Conservation (phyloP, 306 rosid species). For the Corylus avellana region DNA sequence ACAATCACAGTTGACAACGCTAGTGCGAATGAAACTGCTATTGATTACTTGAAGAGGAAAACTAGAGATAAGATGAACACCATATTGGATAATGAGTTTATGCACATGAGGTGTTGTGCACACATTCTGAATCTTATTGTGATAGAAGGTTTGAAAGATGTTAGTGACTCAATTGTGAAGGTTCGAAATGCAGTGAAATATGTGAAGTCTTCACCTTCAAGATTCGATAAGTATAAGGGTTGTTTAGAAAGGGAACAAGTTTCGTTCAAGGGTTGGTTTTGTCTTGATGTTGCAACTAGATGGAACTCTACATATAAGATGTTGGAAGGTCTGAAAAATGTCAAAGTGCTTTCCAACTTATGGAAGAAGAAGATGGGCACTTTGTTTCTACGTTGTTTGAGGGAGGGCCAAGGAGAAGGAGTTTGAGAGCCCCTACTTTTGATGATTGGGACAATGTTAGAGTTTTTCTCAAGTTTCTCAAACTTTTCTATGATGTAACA, state of each 20-base stretch:
- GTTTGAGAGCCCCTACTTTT: neutral
- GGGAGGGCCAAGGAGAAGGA: neutral
- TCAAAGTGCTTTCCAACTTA: too few species aligned
- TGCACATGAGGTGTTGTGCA: neutral
- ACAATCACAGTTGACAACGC: constrained; percentile 5
- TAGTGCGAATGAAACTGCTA: neutral
- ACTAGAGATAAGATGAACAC: neutral
- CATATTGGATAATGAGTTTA: neutral
- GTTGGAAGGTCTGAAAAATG: neutral
- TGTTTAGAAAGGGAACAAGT: neutral
- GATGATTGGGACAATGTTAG: constrained; percentile 12
- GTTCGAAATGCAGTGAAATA: too few species aligned
- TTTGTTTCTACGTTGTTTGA: neutral
- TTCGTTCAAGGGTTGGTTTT: neutral
- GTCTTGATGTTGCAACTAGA: constrained; percentile 10
- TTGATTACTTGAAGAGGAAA: neutral
- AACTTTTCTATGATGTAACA: too few species aligned
- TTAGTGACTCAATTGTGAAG: too few species aligned
- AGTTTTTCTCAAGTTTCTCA: neutral
- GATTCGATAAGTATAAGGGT: neutral
- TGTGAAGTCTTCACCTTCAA: neutral
- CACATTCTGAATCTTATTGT: too few species aligned
- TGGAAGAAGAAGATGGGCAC: neutral
- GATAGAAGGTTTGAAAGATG: too few species aligned
- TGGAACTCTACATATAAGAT: constrained; percentile 17